phyloP scores from a whole-genome alignment of 163 green algal species.

The Prototheca wickerhamii region DNA sequence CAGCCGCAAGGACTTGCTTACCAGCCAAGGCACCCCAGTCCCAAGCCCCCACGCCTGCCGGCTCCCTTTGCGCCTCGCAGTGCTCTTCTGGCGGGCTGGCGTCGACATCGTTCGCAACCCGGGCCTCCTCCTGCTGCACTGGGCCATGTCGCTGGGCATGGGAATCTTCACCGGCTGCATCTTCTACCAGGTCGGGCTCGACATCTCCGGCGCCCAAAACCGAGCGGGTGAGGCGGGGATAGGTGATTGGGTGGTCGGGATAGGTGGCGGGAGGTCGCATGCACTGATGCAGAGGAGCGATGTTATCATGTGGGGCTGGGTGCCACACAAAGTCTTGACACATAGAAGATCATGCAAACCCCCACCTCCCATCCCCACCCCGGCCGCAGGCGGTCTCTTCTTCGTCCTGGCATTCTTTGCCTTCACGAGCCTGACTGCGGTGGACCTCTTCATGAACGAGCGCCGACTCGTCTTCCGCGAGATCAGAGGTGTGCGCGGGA shows the following conservation, averaged over 20 bases:
- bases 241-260: background rate
- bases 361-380: background rate
- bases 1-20: background rate
- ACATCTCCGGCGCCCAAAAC: constrained; percentile 36
- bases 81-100: constrained; percentile 50
- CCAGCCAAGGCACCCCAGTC: background rate
- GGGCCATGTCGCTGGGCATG: constrained; percentile 29
- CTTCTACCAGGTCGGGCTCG: constrained; percentile 33
- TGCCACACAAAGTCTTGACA: background rate
- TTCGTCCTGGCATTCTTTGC: constrained; percentile 56
- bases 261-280: background rate
- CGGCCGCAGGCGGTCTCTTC: constrained; percentile 35
- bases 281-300: background rate
- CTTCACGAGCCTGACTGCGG: constrained; percentile 51
- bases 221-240: constrained; percentile 10
- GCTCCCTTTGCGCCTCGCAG: constrained; percentile 23
- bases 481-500: constrained; percentile 15
- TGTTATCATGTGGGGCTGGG: background rate
- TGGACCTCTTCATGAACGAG: constrained; percentile 53
- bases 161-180: constrained; percentile 34
- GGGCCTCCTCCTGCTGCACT: constrained; percentile 50
- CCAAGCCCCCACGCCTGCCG: too few relatives aligned
- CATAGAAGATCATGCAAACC: background rate
- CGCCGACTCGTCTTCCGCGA: constrained; percentile 46
- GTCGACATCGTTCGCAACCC: constrained; percentile 50